Percentiles rank a stretch among this genome's conserved stretches.
phyloP scores from a whole-genome alignment of 495 filamentous ascomycete genomes.

The Ramalina peruviana region DNA sequence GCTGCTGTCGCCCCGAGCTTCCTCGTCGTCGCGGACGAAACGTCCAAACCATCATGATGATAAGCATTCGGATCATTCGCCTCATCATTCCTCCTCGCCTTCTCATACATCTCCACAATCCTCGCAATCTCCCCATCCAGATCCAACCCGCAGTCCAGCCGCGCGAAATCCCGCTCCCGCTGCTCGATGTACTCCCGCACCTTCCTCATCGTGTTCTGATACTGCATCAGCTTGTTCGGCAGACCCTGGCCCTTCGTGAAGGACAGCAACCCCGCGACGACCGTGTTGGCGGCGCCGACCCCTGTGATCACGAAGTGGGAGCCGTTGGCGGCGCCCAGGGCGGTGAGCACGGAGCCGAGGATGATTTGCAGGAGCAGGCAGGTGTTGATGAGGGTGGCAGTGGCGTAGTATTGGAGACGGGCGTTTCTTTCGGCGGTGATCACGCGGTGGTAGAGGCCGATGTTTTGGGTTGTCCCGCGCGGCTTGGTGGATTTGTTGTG shows the following conservation, averaged over 20 bases:
- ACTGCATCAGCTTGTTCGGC: constrained; percentile 42
- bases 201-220: constrained; percentile 44
- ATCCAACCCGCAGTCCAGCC: constrained; percentile 4
- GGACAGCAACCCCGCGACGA: constrained; percentile 48
- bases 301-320: constrained; percentile 41
- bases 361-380: constrained; percentile 46
- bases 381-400: constrained; percentile 35
- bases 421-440: constrained; percentile 35
- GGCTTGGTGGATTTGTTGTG: constrained; percentile 9
- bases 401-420: constrained; percentile 14
- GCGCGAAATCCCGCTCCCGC: constrained; percentile 31
- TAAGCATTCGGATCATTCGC: constrained; percentile 12
- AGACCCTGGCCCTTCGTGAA: constrained; percentile 49
- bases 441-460: constrained; percentile 48
- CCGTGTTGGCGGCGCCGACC: constrained; percentile 51
- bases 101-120: constrained; percentile 10
- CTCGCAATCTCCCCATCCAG: constrained; percentile 2
- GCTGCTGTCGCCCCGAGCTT: neutral
- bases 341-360: constrained; percentile 46
- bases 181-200: constrained; percentile 53
- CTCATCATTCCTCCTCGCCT: constrained; percentile 9
- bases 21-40: neutral
- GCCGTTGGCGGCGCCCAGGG: constrained; percentile 44
- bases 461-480: constrained; percentile 36
- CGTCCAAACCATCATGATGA: constrained; percentile 2